phyloP scores from a whole-genome alignment of 345 rosid species.

The Lumnitzera littorea region DNA sequence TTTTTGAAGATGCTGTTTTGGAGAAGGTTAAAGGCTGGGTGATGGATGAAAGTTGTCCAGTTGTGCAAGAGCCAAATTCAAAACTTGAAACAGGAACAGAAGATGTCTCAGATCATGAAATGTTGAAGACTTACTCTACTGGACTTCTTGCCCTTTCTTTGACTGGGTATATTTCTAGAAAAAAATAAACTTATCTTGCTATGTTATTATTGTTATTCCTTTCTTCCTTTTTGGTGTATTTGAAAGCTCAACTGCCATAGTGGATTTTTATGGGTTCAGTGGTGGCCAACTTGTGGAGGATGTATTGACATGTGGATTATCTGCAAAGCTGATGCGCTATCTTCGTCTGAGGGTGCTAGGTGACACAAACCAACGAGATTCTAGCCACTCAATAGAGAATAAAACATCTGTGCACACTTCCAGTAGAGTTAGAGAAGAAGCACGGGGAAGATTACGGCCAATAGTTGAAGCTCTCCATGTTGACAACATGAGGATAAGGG shows the following conservation, averaged over 20 bases:
- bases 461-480: conserved; percentile 44
- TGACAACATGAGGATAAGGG: conserved; percentile 27
- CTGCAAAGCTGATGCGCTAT: conserved; percentile 89
- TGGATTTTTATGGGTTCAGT: conserved; percentile 20
- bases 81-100: conserved; percentile 40
- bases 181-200: background rate
- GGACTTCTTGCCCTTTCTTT: conserved; percentile 93
- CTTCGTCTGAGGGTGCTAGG: conserved; percentile 87
- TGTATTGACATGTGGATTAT: conserved; percentile 85
- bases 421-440: conserved; percentile 71
- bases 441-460: conserved; percentile 60
- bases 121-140: conserved; percentile 79
- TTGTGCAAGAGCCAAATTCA: conserved; percentile 33
- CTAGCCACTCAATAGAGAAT: conserved; percentile 37
- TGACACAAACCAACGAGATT: conserved; percentile 69
- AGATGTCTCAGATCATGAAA: conserved; percentile 73
- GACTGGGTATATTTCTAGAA: conserved; percentile 40
- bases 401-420: conserved; percentile 34
- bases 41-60: conserved; percentile 63
- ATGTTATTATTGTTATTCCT: conserved; percentile 1
- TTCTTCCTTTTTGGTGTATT: conserved; percentile 1
- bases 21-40: conserved; percentile 84
- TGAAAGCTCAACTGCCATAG: too few relatives aligned
- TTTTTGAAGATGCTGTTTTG: conserved; percentile 73
- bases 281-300: conserved; percentile 92